Conservation (phyloP, 2,329 filamentous ascomycete genomes). For the Madurella mycetomatis region DNA sequence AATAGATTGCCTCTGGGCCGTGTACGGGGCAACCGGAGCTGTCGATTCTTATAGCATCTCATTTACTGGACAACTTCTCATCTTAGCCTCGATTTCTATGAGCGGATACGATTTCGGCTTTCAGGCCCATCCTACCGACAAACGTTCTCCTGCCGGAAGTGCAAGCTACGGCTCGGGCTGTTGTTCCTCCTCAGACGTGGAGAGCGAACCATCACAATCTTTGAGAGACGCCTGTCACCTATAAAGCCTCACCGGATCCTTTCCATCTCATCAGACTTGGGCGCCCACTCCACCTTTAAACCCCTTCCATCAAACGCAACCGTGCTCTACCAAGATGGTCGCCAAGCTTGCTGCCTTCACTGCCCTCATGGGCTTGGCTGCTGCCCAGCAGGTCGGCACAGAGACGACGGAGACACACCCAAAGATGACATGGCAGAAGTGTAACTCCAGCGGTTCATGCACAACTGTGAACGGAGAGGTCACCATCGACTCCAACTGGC, state of each 20-base stretch:
- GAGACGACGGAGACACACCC: conserved; percentile 46
- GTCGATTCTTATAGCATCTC: neutral
- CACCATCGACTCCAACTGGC: conserved; percentile 54
- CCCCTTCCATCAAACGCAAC: neutral
- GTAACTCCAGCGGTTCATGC: conserved; percentile 43
- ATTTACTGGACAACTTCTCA: neutral
- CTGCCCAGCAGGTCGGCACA: conserved; percentile 46
- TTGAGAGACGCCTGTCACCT: neutral
- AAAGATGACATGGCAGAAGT: conserved; percentile 48
- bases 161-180: neutral
- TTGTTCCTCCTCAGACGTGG: neutral
- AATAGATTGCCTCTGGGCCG: conserved; percentile 1
- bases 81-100: neutral
- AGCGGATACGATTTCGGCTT: neutral
- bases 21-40: neutral
- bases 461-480: conserved; percentile 45
- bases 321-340: conserved; percentile 16
- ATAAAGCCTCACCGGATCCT: neutral
- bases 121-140: conserved; percentile 7
- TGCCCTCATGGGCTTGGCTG: conserved; percentile 39
- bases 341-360: conserved; percentile 38
- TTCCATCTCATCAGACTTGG: neutral
- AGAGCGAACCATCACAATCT: neutral
- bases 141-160: neutral
- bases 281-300: neutral